These are phyloP conservation scores for Striga hermonthica DNA, from an alignment of 305 asterid genomes.

Conservation along the genomic window DNA sequence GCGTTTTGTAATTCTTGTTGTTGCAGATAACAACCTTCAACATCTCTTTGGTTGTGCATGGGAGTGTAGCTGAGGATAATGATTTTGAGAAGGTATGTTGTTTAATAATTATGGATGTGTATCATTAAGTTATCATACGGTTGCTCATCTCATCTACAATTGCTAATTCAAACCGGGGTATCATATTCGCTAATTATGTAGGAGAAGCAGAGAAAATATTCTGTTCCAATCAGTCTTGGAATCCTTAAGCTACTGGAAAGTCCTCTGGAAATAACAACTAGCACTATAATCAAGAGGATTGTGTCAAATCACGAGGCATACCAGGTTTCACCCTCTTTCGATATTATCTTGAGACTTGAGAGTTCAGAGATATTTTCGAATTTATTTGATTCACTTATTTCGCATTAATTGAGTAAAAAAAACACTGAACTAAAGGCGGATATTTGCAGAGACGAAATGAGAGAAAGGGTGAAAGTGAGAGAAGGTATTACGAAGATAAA, in stretches of 20 bases:
- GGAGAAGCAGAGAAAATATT: conserved; percentile 79
- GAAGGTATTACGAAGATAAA: conserved; percentile 84
- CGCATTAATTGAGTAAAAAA: conserved; percentile 13
- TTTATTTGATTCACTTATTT: conserved; percentile 26
- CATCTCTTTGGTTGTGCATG: conserved; percentile 91
- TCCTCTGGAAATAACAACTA: conserved; percentile 87
- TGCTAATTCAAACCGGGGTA: conserved; percentile 3
- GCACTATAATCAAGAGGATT: conserved; percentile 92
- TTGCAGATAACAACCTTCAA: conserved; percentile 88
- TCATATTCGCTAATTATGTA: conserved; percentile 34
- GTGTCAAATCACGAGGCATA: conserved; percentile 92
- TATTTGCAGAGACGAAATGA: conserved; percentile 80
- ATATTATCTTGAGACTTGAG: conserved; percentile 12
- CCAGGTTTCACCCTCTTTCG: conserved; percentile 50
- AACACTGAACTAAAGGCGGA: conserved; percentile 17
- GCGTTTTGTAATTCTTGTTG: conserved; percentile 27
- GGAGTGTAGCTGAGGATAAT: conserved; percentile 84
- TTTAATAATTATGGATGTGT: conserved; percentile 23
- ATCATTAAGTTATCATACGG: conserved; percentile 15
- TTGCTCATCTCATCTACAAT: not conserved
- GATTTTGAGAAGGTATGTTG: conserved; percentile 72
- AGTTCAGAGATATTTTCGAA: conserved; percentile 16
- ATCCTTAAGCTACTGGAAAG: conserved; percentile 73
- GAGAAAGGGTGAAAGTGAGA: conserved; percentile 83
- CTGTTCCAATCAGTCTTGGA: conserved; percentile 70